Evolutionary conservation across 495 filamentous ascomycete genomes (phyloP).

Genomic region (Podospora pseudocomata): DNA sequence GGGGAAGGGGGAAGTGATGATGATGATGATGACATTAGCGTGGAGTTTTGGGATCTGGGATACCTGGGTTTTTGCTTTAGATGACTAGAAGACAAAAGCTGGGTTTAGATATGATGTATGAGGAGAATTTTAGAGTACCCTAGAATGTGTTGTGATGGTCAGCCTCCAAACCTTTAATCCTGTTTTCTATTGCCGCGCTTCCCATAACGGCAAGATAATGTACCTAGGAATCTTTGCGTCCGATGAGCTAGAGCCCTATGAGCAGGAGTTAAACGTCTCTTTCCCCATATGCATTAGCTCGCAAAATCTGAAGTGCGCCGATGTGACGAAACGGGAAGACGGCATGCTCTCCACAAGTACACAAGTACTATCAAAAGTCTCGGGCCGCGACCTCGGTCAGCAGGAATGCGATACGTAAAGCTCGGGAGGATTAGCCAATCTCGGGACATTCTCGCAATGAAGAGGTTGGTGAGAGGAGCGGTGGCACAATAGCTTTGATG

Average conservation of each 20-base stretch:
- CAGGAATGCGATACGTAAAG: not conserved
- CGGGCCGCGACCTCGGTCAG: not conserved
- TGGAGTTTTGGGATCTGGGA: not conserved
- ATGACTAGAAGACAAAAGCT: not conserved
- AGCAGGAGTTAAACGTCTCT: not conserved
- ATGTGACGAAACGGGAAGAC: not conserved
- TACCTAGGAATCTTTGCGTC: not conserved
- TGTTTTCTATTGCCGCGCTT: not conserved
- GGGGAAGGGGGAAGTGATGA: not conserved
- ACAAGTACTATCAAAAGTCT: not conserved
- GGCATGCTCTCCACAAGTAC: not conserved
- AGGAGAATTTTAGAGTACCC: too few species aligned
- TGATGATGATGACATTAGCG: not conserved
- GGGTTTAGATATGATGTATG: too few species aligned
- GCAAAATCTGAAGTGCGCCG: not conserved
- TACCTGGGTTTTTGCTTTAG: not conserved
- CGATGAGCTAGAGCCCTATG: not conserved
- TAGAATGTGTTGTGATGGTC: not conserved
- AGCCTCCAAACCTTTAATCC: too few species aligned
- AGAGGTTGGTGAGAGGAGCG: not conserved
- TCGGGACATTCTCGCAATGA: not conserved
- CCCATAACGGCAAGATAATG: not conserved
- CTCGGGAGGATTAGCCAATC: not conserved
- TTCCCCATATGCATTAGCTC: not conserved
- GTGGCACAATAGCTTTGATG: not conserved